Base-by-base conservation (phyloP, 2,329 filamentous ascomycete species). In the Polychaeton citri region DNA sequence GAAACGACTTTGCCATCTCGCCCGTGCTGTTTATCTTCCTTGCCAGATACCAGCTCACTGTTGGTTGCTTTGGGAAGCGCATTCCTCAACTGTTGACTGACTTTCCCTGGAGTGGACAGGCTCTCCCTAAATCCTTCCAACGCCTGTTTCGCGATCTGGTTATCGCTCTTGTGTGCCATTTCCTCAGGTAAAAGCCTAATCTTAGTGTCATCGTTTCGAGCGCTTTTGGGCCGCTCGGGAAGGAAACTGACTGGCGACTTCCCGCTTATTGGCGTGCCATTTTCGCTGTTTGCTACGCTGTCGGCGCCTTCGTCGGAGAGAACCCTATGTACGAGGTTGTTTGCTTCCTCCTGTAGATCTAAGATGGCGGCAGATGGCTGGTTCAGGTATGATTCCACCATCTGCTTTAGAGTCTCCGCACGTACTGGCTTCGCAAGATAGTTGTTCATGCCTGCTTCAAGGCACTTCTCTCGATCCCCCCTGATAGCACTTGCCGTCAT, bases 361-460 rank as follows among this genome's bases (percentile, higher is more conserved):
- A 63, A 60, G 2, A 63, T 60, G 6, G 52, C 41, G 17, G 60
- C 59, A 2, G 63, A 57, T 7, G 61, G 57, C 33, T 74, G 71
- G 10, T 54, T 49, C 8, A 81, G 65, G 49, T 81, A 81, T 19
- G 69, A 68, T 46, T 81, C 76, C 9, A 96, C 64, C 63, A 95
- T 88, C 52, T 77, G 77, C 60, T 84, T 90, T 36, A 96, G 66
- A 28, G 92, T 78, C 32, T 87, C 81, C 3, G 82, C 84, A 6
- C 86, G 74, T n/a, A 96, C 88, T 1, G 88, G 88, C 56, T 96
- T 96, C 12, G 88, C 86, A 1, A 95, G 72, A 51, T 95, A 96
- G 52, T 95, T 90, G 58, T 95, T 94, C 88, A 96, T 96, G 31
- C 88, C 88, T 1, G 85, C 84, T 34, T 86, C 84, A n/a, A 95